These are phyloP conservation scores for Pichia cactophila DNA, from an alignment of 1,139 yeast species.

Conservation along the genomic window DNA sequence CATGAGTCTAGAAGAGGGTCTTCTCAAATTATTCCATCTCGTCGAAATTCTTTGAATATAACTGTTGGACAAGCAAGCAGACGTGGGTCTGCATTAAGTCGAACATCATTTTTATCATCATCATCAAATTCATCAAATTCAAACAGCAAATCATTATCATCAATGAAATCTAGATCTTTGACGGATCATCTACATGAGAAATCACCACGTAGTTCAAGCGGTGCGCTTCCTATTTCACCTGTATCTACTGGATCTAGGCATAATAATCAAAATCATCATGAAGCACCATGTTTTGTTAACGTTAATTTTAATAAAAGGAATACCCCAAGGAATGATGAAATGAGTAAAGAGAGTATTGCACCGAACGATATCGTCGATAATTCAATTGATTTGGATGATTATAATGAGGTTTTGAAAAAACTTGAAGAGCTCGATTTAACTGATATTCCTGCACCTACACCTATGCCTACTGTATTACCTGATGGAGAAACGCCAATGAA, in stretches of 20 bases:
- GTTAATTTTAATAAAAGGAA: not conserved
- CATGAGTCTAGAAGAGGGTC: constrained; percentile 12
- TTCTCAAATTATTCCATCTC: not conserved
- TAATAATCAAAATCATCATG: not conserved
- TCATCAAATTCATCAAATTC: not conserved
- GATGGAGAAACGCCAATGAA: constrained; percentile 4
- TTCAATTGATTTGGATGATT: not conserved
- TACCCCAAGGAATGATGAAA: not conserved
- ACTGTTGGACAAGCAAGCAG: constrained; percentile 9
- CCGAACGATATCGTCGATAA: not conserved
- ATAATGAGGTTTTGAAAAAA: not conserved
- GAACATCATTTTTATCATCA: constrained; percentile 12
- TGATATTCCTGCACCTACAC: constrained; percentile 31
- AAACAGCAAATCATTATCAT: not conserved
- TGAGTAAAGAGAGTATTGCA: not conserved
- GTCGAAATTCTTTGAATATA: constrained; percentile 15
- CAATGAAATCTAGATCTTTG: not conserved
- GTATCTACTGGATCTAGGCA: not conserved
- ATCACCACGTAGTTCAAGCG: not conserved
- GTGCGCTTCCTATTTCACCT: not conserved
- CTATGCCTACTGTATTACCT: constrained; percentile 35
- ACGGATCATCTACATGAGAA: not conserved
- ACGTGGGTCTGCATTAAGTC: constrained; percentile 20
- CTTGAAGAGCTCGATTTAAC: constrained; percentile 1
- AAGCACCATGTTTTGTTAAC: not conserved